Base-by-base conservation (phyloP, 1,139 yeast genomes). In the Candida gigantensis region DNA sequence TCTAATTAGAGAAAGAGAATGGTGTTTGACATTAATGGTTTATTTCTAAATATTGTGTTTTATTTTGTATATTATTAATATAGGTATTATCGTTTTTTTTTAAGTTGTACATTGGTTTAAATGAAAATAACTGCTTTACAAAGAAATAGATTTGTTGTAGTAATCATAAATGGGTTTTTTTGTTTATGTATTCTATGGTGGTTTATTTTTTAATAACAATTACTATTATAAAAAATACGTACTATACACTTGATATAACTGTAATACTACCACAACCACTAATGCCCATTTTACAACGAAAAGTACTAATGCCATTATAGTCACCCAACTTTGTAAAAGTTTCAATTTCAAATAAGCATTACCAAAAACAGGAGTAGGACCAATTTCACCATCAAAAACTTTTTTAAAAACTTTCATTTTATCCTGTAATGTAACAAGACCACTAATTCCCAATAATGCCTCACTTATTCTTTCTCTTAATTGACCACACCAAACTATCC, bases 401-500 rank as follows among this genome's bases (percentile, higher is more conserved):
- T 60, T 58, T 40, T 77, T 65, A 47, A 86, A 77, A 0, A 75
- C 57, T 1, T 57, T 45, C 84, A 89, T 80, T 54, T 96, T 69
- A 24, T 68, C 59, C 0, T 57, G 47, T 31, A 86, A 61, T 0
- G 75, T 51, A 33, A 49, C 44, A 19, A 57, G 55, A 50, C 86
- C 84, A 3, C 78, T 74, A 12, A 84, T 68, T 28, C 77, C 83
- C 30, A 86, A 62, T 20, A 94, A 54, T 0, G 80, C 63, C 31
- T 69, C 66, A 9, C 86, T 84, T 3, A 92, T 48, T 6, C 73
- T 77, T 28, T 73, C 68, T 37, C 98, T 73, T 27, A 89, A 63
- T 56, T 92, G 97, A 42, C 82, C 85, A 61, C 99, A 94, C 99
- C 99, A 94, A 1, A 90, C 96, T 36, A 94, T 82, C 0, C 98